These are phyloP conservation scores for Passalora sequoiae DNA, from an alignment of 2,329 filamentous ascomycete genomes.

Conservation along the genomic window DNA sequence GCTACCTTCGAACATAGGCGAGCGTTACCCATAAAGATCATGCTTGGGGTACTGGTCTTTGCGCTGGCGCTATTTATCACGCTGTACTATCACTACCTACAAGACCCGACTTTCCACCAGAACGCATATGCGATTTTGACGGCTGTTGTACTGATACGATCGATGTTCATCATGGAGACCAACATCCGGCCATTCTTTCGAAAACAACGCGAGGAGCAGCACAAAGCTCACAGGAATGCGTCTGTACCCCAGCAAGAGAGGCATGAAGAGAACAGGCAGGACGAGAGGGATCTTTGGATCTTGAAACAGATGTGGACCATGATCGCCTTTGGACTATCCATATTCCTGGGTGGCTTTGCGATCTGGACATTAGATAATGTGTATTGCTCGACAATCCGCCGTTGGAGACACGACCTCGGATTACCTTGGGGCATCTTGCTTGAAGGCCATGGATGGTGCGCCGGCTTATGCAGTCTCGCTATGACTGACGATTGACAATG, in stretches of 20 bases:
- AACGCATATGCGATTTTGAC: slow-evolving; percentile 71
- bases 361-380: slow-evolving; percentile 77
- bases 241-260: slow-evolving; percentile 27
- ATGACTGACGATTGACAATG: slow-evolving; percentile 1
- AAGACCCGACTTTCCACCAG: slow-evolving; percentile 79
- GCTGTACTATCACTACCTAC: slow-evolving; percentile 72
- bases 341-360: slow-evolving; percentile 69
- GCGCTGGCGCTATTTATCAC: slow-evolving; percentile 61
- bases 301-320: slow-evolving; percentile 70
- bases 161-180: slow-evolving; percentile 71
- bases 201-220: slow-evolving; percentile 37
- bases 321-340: slow-evolving; percentile 60
- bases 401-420: slow-evolving; percentile 62
- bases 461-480: background rate
- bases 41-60: slow-evolving; percentile 55
- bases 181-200: slow-evolving; percentile 55
- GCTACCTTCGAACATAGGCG: slow-evolving; percentile 70
- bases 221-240: slow-evolving; percentile 28
- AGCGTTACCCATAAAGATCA: slow-evolving; percentile 45
- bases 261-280: slow-evolving; percentile 43
- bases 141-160: slow-evolving; percentile 62
- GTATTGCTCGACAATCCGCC: slow-evolving; percentile 62
- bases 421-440: slow-evolving; percentile 76
- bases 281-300: slow-evolving; percentile 53
- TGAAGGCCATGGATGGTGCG: slow-evolving; percentile 56